Evolutionary conservation across 805 yeast genomes (phyloP).

Genomic region (Yarrowia phangngaensis): DNA sequence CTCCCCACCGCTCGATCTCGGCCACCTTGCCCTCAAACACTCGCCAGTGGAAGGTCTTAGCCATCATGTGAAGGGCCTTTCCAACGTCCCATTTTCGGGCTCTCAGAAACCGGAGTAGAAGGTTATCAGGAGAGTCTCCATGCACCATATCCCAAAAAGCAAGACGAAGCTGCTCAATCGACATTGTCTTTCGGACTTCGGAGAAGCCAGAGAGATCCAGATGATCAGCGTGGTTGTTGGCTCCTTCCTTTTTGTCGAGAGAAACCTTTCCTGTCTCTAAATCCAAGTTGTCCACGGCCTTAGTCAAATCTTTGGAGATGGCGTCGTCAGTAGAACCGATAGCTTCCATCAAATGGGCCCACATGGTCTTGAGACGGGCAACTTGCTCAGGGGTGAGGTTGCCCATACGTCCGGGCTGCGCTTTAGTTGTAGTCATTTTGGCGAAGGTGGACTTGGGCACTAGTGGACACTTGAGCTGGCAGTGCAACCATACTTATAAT

Average conservation of each 20-base stretch:
- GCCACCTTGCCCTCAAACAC: constrained; percentile 56
- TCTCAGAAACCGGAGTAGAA: constrained; percentile 68
- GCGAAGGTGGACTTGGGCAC: too few relatives aligned
- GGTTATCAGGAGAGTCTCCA: constrained; percentile 77
- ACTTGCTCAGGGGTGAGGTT: constrained; percentile 41
- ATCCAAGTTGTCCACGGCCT: constrained; percentile 6
- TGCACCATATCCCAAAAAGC: constrained; percentile 61
- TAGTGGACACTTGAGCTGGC: too few relatives aligned
- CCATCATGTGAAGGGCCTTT: constrained; percentile 64
- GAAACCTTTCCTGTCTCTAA: constrained; percentile 5
- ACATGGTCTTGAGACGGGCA: constrained; percentile 41
- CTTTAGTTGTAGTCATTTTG: background rate
- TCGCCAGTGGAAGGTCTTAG: constrained; percentile 74
- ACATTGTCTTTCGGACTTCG: constrained; percentile 16
- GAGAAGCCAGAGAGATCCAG: constrained; percentile 9
- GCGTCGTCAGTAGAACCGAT: constrained; percentile 18
- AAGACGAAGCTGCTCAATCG: constrained; percentile 44
- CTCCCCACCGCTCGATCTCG: constrained; percentile 64
- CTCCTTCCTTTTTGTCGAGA: background rate
- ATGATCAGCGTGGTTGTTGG: background rate
- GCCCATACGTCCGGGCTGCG: constrained; percentile 40
- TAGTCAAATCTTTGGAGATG: constrained; percentile 10
- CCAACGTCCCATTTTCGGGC: constrained; percentile 84
- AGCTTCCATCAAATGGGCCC: constrained; percentile 36
- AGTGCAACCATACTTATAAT: too few relatives aligned